Conservation (phyloP, 768 basidiomycete species). For the Kwoniella shandongensis region DNA sequence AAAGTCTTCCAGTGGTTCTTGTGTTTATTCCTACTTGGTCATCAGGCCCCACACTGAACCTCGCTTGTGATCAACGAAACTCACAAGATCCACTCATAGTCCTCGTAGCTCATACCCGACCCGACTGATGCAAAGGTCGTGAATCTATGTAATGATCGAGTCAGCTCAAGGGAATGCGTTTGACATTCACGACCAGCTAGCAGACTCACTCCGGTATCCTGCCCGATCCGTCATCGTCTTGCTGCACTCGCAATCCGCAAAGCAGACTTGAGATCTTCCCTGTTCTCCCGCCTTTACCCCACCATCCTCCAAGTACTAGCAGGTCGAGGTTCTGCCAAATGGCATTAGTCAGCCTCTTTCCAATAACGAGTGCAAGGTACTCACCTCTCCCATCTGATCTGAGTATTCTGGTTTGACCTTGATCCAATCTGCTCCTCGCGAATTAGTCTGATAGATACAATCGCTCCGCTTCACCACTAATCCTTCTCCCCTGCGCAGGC, state of each 20-base stretch:
- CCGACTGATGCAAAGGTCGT: slow-evolving; percentile 86
- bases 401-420: slow-evolving; percentile 64
- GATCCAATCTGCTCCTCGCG: slow-evolving; percentile 87
- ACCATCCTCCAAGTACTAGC: slow-evolving; percentile 84
- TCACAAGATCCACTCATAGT: slow-evolving; percentile 74
- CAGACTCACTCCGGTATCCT: slow-evolving; percentile 63
- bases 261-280: slow-evolving; percentile 87
- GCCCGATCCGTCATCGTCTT: slow-evolving; percentile 58
- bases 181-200: not conserved
- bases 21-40: slow-evolving; percentile 61
- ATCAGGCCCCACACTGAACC: not conserved
- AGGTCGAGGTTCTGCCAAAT: slow-evolving; percentile 86
- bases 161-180: not conserved
- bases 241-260: slow-evolving; percentile 82
- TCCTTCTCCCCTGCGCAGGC: slow-evolving; percentile 72
- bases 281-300: slow-evolving; percentile 78
- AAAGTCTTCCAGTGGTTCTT: slow-evolving; percentile 67
- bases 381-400: slow-evolving; percentile 52
- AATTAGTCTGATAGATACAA: slow-evolving; percentile 79
- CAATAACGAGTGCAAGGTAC: not conserved
- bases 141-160: slow-evolving; percentile 61
- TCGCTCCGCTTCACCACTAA: slow-evolving; percentile 84
- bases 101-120: slow-evolving; percentile 77
- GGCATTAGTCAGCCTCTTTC: too few relatives aligned
- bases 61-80: slow-evolving; percentile 12